phyloP scores from a whole-genome alignment of 345 rosid species.

The Salix exigua region DNA sequence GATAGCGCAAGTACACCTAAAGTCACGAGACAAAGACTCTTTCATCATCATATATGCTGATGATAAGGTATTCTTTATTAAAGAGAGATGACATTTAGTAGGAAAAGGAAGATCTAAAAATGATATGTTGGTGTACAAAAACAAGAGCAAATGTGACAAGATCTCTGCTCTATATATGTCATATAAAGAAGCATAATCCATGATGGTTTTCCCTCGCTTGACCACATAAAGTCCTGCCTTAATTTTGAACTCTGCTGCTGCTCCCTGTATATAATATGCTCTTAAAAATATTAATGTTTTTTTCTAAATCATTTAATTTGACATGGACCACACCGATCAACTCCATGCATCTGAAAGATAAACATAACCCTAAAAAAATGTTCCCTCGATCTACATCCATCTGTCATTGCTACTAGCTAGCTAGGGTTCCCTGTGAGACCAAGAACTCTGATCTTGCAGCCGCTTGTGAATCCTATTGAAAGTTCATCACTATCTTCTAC shows the following conservation, averaged over 20 bases:
- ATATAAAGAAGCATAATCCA: background rate
- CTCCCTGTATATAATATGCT: background rate
- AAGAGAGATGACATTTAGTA: slow-evolving; percentile 8
- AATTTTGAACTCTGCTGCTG: background rate
- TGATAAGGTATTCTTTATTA: slow-evolving; percentile 24
- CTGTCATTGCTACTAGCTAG: background rate
- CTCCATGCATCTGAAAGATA: too few species aligned
- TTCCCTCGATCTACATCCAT: too few species aligned
- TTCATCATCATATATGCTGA: slow-evolving; percentile 22
- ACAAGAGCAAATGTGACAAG: background rate
- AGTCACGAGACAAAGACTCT: slow-evolving; percentile 39
- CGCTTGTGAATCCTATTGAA: background rate
- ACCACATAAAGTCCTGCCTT: background rate
- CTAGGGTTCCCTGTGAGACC: background rate
- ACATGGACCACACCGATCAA: background rate
- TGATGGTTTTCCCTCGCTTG: background rate
- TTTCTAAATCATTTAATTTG: background rate
- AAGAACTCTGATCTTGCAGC: background rate
- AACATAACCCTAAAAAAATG: too few species aligned
- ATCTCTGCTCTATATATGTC: background rate
- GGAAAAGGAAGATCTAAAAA: slow-evolving; percentile 12
- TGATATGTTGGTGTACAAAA: background rate
- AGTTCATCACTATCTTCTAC: background rate
- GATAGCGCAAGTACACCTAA: slow-evolving; percentile 14
- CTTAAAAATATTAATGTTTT: background rate